Evolutionary conservation across 2,329 filamentous ascomycete species (phyloP).

Genomic region (Pestalotiopsis sp.): DNA sequence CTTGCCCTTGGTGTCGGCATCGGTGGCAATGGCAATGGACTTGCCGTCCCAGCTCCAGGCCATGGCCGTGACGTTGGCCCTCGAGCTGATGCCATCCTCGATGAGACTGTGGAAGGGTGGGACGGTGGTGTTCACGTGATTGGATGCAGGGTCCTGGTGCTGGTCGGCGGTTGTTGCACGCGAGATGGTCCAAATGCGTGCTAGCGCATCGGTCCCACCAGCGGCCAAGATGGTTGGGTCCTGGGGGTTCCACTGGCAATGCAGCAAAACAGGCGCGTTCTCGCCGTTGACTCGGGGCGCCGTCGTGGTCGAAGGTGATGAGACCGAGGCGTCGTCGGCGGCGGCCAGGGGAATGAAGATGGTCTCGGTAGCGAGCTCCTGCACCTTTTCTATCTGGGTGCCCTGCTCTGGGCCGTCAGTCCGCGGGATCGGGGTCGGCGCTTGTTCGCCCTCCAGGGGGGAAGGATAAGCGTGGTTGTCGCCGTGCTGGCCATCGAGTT

Average conservation of each 20-base stretch:
- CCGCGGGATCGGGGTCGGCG: slow-evolving; percentile 53
- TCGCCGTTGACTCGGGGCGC: slow-evolving; percentile 42
- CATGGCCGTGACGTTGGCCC: slow-evolving; percentile 60
- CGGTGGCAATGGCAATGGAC: slow-evolving; percentile 60
- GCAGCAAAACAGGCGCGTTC: slow-evolving; percentile 64
- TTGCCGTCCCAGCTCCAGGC: slow-evolving; percentile 63
- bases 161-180: slow-evolving; percentile 50
- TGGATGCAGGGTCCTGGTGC: slow-evolving; percentile 44
- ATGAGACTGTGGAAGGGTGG: slow-evolving; percentile 51
- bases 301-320: slow-evolving; percentile 38
- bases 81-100: slow-evolving; percentile 54
- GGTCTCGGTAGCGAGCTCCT: slow-evolving; percentile 62
- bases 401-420: slow-evolving; percentile 67
- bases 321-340: slow-evolving; percentile 38
- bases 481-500: slow-evolving; percentile 53
- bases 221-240: slow-evolving; percentile 68
- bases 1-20: slow-evolving; percentile 53
- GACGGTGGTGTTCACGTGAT: slow-evolving; percentile 46
- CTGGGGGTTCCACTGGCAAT: slow-evolving; percentile 70
- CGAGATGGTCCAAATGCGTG: slow-evolving; percentile 68
- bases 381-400: slow-evolving; percentile 66
- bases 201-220: slow-evolving; percentile 71
- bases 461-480: slow-evolving; percentile 68
- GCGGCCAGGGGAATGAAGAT: slow-evolving; percentile 60
- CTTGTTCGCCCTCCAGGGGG: slow-evolving; percentile 61